A percentile compares a stretch with the other conserved stretches of the same genome.
These are phyloP conservation scores for Xanthoconium stramineum DNA, from an alignment of 768 basidiomycete genomes.

Conservation along the genomic window DNA sequence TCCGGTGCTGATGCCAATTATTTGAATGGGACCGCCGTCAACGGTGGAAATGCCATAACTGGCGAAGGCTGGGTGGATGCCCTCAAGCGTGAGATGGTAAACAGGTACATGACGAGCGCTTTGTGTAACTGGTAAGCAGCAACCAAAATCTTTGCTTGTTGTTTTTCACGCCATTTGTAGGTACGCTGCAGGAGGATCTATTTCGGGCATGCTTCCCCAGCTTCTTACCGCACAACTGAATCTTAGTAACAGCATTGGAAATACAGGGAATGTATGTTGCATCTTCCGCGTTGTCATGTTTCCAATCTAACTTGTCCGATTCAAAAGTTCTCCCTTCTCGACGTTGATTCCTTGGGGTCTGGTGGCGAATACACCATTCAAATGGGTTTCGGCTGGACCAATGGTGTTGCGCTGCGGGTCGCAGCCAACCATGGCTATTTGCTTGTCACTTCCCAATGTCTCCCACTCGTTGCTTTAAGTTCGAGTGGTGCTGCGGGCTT, in stretches of 20 bases:
- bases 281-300: too few species aligned
- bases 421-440: too few species aligned
- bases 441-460: too few species aligned
- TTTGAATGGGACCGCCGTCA: conserved; percentile 52
- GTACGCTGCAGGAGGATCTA: conserved; percentile 86
- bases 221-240: conserved; percentile 70
- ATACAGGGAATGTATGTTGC: conserved; percentile 70
- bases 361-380: conserved; percentile 91
- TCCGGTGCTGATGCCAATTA: conserved; percentile 59
- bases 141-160: background rate
- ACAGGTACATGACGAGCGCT: conserved; percentile 78
- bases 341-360: conserved; percentile 73
- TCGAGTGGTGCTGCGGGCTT: too few species aligned
- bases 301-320: background rate
- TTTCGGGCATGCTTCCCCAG: conserved; percentile 66
- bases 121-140: conserved; percentile 80
- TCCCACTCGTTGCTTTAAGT: too few species aligned
- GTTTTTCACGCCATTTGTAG: conserved; percentile 22
- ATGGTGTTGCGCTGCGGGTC: conserved; percentile 77
- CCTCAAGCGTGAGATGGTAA: conserved; percentile 71
- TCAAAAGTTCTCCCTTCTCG: conserved; percentile 70
- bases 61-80: conserved; percentile 65
- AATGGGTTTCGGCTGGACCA: conserved; percentile 88
- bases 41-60: conserved; percentile 59
- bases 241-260: conserved; percentile 59